Evolutionary conservation across 2,329 filamentous ascomycete species (phyloP), one percentile per base, ranked within the genome.

Genomic region (Didymella lethalis): DNA sequence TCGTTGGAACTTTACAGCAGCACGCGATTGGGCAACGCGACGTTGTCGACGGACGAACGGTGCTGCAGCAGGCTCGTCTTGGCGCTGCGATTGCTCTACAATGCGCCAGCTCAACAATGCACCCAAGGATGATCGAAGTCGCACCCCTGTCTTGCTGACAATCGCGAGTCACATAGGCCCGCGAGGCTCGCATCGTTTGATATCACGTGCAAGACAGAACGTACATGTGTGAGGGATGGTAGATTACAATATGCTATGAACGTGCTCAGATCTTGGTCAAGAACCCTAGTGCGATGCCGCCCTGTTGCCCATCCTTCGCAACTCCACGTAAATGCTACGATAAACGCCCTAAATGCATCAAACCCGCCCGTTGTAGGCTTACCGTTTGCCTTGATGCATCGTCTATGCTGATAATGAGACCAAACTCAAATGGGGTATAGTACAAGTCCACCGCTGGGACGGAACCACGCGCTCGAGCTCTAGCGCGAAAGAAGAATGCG

Each of bases 21-120:
- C 16, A 16, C 34, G 23, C 51, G 20, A 48, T 54, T n/a, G 49
- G 50, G 29, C 51, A 45, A 26, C 20, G 23, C 32, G 16, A 29
- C 1, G 2, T 4, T 10, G n/a, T 41, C 23, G 16, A 41, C 25
- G 34, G 36, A 18, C 36, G 48, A 41, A 41, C 26, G 23, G 32
- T 28, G 16, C 44, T 20, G 36, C 44, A 28, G 46, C 38, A 32
- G 7, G 36, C 26, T 32, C 14, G 41, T 12, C 50, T 58, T 61
- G 56, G 46, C 36, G 18, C 44, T 41, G 32, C 34, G 23, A 47
- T 28, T 41, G 51, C 61, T 61, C 54, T 59, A 50, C 53, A 25
- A 18, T 31, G 46, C 41, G 52, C 49, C 58, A 59, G 60, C 57
- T 54, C 59, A 58, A 60, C 55, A 61, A 61, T 54, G 54, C 55